Conservation (phyloP, 768 basidiomycete species). For the Steccherinum ochraceum region DNA sequence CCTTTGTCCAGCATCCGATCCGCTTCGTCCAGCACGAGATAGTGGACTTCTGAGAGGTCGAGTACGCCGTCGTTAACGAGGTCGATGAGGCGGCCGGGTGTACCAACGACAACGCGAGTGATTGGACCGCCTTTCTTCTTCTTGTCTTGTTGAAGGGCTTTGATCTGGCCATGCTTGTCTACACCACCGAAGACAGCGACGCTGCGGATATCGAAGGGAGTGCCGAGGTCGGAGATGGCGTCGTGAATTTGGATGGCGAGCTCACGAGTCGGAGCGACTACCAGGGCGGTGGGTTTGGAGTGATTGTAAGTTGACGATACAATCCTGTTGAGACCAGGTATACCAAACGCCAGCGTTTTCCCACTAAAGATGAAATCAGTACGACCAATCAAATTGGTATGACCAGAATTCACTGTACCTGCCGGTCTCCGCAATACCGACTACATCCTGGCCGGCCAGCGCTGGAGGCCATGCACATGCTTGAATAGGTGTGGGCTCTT, state of each 20-base stretch:
- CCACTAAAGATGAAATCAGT: conserved; percentile 46
- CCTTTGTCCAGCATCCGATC: conserved; percentile 98
- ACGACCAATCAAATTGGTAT: background rate
- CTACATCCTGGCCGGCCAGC: conserved; percentile 75
- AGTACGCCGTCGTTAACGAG: conserved; percentile 83
- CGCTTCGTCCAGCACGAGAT: conserved; percentile 94
- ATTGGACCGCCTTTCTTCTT: conserved; percentile 38
- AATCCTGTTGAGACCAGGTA: conserved; percentile 77
- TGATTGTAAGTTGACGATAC: conserved; percentile 31
- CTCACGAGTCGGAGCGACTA: conserved; percentile 94
- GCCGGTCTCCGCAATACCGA: conserved; percentile 96
- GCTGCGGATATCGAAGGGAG: conserved; percentile 66
- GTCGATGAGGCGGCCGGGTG: conserved; percentile 91
- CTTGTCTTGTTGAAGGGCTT: conserved; percentile 50
- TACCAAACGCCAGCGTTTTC: conserved; percentile 93
- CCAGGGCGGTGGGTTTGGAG: conserved; percentile 29
- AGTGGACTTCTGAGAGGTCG: conserved; percentile 76
- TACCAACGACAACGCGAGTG: conserved; percentile 86
- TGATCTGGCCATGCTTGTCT: conserved; percentile 76
- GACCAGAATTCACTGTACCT: conserved; percentile 34
- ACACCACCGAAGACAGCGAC: conserved; percentile 97
- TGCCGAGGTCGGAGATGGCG: conserved; percentile 67
- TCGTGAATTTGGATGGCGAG: conserved; percentile 94
- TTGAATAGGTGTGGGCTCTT: conserved; percentile 92
- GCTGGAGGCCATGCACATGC: conserved; percentile 92